Conservation (phyloP, 2,329 filamentous ascomycete species). For the Trichoderma breve region DNA sequence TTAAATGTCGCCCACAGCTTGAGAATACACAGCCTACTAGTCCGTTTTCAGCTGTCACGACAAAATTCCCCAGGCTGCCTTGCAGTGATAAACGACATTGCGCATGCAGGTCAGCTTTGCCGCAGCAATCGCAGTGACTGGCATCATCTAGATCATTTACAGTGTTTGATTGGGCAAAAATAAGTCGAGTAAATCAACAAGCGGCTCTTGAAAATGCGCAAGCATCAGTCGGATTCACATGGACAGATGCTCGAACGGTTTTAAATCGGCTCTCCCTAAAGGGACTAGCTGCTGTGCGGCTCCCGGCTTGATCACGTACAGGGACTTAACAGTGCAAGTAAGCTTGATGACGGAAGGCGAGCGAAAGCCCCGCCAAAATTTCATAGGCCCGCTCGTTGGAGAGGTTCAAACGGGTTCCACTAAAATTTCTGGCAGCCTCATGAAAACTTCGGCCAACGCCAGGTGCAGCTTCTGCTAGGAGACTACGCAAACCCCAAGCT, state of each 20-base stretch:
- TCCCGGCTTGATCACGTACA: background rate
- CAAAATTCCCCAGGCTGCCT: background rate
- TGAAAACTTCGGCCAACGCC: constrained; percentile 24
- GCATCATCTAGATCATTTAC: background rate
- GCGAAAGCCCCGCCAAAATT: background rate
- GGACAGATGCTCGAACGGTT: background rate
- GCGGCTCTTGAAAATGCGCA: background rate
- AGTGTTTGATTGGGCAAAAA: background rate
- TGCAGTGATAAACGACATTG: constrained; percentile 1
- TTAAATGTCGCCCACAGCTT: background rate
- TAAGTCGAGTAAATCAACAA: background rate
- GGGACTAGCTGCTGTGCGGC: background rate
- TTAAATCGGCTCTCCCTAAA: background rate
- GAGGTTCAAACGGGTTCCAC: constrained; percentile 21
- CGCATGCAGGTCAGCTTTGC: constrained; percentile 9
- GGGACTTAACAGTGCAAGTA: background rate
- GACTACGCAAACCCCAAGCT: background rate
- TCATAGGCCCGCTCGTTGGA: background rate
- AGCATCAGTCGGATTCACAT: background rate
- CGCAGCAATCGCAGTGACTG: background rate
- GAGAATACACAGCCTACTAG: background rate
- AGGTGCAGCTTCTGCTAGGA: background rate
- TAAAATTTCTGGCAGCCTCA: constrained; percentile 28
- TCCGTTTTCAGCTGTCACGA: background rate
- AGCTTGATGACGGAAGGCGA: constrained; percentile 6